Percentiles rank a stretch among this genome's conserved stretches.
Conservation (phyloP, 1,284 basidiomycete species). For the Bondarzewia mesenterica region DNA sequence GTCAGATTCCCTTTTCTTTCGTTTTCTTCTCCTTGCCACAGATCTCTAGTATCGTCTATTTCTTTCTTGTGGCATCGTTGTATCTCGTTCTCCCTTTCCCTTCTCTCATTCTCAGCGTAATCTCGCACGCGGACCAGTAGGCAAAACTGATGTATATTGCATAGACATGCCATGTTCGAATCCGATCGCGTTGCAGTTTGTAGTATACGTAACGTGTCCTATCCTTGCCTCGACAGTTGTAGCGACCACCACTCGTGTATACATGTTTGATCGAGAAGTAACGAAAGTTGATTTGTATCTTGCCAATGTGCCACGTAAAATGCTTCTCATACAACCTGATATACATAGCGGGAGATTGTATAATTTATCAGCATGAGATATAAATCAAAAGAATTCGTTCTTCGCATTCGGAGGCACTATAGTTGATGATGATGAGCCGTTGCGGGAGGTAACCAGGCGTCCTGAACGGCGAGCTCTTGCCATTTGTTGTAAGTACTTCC, state of each 20-base stretch:
- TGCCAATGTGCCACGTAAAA: too few species aligned
- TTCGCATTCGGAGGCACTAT: too few species aligned
- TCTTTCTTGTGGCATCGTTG: background rate
- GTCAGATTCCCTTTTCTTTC: background rate
- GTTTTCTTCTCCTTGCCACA: background rate
- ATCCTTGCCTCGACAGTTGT: background rate
- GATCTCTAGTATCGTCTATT: too few species aligned
- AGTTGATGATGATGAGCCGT: too few species aligned
- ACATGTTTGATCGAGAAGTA: background rate
- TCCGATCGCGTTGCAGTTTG: background rate
- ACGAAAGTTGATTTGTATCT: too few species aligned
- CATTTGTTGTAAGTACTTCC: too few species aligned
- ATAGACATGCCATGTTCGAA: background rate
- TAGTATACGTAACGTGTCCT: background rate
- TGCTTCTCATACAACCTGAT: too few species aligned
- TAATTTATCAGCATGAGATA: too few species aligned
- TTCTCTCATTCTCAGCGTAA: background rate
- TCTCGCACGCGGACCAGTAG: background rate
- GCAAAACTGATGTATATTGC: background rate
- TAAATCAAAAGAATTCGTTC: too few species aligned
- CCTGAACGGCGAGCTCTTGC: too few species aligned
- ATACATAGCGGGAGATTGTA: too few species aligned
- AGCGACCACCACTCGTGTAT: background rate
- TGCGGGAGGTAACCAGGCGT: too few species aligned
- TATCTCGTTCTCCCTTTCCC: background rate